Conservation (phyloP, 495 filamentous ascomycete species). For the Penicillium canariense region DNA sequence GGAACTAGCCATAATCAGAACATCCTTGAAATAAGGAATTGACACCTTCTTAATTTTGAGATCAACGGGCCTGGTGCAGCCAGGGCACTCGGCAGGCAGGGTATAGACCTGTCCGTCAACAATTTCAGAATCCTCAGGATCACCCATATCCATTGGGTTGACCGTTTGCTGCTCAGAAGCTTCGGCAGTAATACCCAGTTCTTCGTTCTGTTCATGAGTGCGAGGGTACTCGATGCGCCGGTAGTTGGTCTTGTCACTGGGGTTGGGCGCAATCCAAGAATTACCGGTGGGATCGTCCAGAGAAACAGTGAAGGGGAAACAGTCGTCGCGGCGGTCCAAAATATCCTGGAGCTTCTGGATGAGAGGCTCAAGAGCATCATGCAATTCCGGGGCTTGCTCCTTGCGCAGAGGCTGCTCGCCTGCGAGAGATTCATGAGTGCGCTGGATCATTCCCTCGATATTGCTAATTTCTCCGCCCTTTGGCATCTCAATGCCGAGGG, state of each 20-base stretch:
- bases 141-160: conserved; percentile 14
- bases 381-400: conserved; percentile 67
- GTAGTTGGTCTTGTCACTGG: conserved; percentile 76
- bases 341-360: conserved; percentile 69
- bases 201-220: conserved; percentile 79
- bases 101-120: conserved; percentile 85
- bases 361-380: conserved; percentile 69
- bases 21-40: conserved; percentile 95
- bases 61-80: conserved; percentile 73
- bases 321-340: conserved; percentile 63
- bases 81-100: conserved; percentile 87
- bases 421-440: conserved; percentile 72
- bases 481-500: conserved; percentile 88
- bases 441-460: conserved; percentile 79
- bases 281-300: conserved; percentile 95
- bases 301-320: conserved; percentile 82
- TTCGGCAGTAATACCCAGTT: conserved; percentile 64
- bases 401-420: conserved; percentile 73
- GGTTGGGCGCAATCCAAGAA: conserved; percentile 90
- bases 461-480: conserved; percentile 88
- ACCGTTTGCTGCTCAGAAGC: conserved; percentile 24
- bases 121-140: conserved; percentile 68
- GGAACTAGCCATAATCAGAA: conserved; percentile 30
- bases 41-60: conserved; percentile 71
- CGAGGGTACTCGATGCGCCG: conserved; percentile 75